Evolutionary conservation across 1,284 basidiomycete genomes (phyloP), one percentile per base, ranked within the genome.

Genomic region (Heterobasidion annosum): DNA sequence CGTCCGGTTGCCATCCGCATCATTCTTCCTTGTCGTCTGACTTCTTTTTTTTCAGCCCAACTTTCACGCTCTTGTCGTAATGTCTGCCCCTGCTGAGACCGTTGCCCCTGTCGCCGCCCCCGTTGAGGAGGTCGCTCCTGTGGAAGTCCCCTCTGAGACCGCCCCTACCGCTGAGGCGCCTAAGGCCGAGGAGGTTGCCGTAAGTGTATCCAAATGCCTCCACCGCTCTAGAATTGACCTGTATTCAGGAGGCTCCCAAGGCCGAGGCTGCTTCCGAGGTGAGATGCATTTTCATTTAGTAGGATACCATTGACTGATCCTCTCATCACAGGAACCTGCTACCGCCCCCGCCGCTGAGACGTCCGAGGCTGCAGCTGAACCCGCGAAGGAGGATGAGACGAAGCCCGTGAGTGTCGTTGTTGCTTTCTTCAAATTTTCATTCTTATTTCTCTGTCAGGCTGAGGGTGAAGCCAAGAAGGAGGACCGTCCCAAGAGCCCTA

Each of bases 401-500:
- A 85, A 85, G 70, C 71, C 83, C 54, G 86, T 87, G 62, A 51
- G 81, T 73, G 2, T 34, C 7, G 33, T 51, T 18, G 32, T 56
- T 47, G 52, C 57, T 48, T 58, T 58, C 8, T 4, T 4, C 16
- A 25, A 37, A 6, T 40, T 45, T 25, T 52, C 15, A 15, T 33
- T 42, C 56, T 51, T 48, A 55, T 18, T 13, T 59, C 48, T 49
- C 3, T 32, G 35, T 8, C 18, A 66, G 66, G 58, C 65, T 45
- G 60, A 72, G 75, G 66, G 69, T 52, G 80, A 81, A 59, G 63
- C 68, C 10, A 83, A 84, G 79, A 85, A 85, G 72, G 85, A 86
- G 60, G 83, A 86, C 16, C 74, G 76, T 59, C 84, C 86, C 62
- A 88, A 85, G 80, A 88, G 85, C 72, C 88, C 88, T n/a, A 68